Evolutionary conservation across 495 filamentous ascomycete genomes (phyloP), one percentile per base, ranked within the genome.

Genomic region (Niebla homalea): DNA sequence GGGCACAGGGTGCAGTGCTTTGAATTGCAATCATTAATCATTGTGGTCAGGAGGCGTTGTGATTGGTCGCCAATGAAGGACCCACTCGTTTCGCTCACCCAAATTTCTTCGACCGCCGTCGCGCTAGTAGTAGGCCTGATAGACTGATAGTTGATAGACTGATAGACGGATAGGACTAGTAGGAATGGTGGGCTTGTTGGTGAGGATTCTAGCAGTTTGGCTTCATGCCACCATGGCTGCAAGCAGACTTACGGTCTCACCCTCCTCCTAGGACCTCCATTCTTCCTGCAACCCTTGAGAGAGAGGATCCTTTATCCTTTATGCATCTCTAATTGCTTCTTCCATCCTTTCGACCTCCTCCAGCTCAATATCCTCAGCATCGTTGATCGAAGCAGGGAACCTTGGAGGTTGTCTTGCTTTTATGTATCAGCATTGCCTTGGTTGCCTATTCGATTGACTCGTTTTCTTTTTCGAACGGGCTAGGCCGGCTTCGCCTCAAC

Each of bases 401-500:
- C 7, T 32, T 32, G 29, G 29, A 32, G 14, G 29, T 35, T 16
- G 25, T 36, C 45, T 18, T 36, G 45, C 45, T 48, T 4, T 49
- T 22, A 12, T 7, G 35, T 32, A 41, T 49, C 47, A 40, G 6
- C 36, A 1, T 49, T 36, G 10, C 37, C 26, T 49, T 14, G 16
- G 1, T 49, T 36, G 10, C 37, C 26, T 49, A n/a, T 49, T 36
- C n/a, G 47, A 40, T 39, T 15, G 12, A 14, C 41, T 42, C 20
- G 41, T 37, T 49, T 22, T 14, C 4, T 49, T 49, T 15, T 6
- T 22, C 21, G 36, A 37, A 15, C 39, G 38, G 26, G 40, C 38
- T 21, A 20, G 40, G 52, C 35, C 36, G 26, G 41, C 52, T 48
- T 53, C 36, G 44, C 43, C 44, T 46, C 51, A 32, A 32, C 29